These are phyloP conservation scores for Neurospora sp. DNA, from an alignment of 495 filamentous ascomycete genomes.

Conservation along the genomic window DNA sequence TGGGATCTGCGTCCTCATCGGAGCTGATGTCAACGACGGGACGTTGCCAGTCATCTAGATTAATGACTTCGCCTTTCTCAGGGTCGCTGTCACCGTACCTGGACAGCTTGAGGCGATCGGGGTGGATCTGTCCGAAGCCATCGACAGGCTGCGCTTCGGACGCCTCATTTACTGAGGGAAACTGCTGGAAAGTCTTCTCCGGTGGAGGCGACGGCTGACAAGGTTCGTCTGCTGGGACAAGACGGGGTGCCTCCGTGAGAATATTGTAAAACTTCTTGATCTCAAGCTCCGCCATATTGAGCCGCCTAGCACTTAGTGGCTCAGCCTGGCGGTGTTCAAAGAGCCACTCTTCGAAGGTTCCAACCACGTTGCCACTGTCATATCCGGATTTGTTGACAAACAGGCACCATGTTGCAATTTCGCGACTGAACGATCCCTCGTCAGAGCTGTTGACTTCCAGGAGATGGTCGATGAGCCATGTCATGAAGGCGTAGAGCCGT, in stretches of 20 bases:
- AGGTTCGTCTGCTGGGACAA: not conserved
- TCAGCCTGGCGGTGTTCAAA: slow-evolving; percentile 5
- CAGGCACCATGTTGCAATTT: slow-evolving; percentile 9
- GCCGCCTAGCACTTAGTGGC: slow-evolving; percentile 14
- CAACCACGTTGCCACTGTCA: slow-evolving; percentile 7
- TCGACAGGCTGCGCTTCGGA: not conserved
- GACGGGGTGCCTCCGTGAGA: not conserved
- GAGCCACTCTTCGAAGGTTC: slow-evolving; percentile 22
- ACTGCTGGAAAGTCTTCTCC: not conserved
- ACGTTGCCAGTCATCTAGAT: not conserved
- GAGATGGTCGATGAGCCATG: slow-evolving; percentile 27
- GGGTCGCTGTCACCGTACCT: not conserved
- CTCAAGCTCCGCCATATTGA: slow-evolving; percentile 17
- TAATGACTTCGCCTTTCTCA: not conserved
- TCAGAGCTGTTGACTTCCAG: slow-evolving; percentile 15
- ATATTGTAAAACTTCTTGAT: slow-evolving; percentile 2
- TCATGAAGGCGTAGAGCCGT: slow-evolving; percentile 14
- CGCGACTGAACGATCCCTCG: slow-evolving; percentile 2
- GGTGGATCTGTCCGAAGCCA: slow-evolving; percentile 10
- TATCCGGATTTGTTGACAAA: slow-evolving; percentile 4
- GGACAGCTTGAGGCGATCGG: slow-evolving; percentile 10
- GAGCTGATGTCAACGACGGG: not conserved
- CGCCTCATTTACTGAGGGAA: not conserved
- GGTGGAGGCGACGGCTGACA: not conserved
- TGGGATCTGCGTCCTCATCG: not conserved